phyloP scores from a whole-genome alignment of 495 filamentous ascomycete genomes.

The Podospora fimiseda region DNA sequence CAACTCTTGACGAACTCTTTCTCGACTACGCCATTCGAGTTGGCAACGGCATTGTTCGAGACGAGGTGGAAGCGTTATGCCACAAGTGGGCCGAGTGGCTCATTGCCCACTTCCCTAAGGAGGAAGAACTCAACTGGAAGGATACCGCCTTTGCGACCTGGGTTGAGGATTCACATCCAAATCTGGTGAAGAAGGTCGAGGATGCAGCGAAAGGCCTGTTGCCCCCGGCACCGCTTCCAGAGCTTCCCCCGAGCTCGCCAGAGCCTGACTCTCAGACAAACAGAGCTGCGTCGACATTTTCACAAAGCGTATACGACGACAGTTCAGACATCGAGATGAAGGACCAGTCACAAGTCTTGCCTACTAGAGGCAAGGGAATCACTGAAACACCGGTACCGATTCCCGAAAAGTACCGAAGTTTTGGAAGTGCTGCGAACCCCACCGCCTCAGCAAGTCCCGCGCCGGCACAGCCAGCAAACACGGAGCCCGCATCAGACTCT shows the following conservation, averaged over 20 bases:
- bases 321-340: conserved; percentile 9
- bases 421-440: neutral
- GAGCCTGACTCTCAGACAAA: neutral
- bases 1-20: conserved; percentile 29
- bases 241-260: neutral
- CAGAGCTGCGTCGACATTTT: conserved; percentile 8
- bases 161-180: conserved; percentile 25
- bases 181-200: conserved; percentile 11
- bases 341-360: conserved; percentile 8
- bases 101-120: conserved; percentile 37
- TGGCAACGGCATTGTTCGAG: conserved; percentile 35
- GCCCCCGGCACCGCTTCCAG: conserved; percentile 2
- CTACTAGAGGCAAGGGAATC: conserved; percentile 5
- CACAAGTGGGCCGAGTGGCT: conserved; percentile 35
- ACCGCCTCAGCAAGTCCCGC: neutral
- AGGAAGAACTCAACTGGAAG: conserved; percentile 23
- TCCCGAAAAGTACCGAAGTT: conserved; percentile 11
- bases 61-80: conserved; percentile 33
- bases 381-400: conserved; percentile 15
- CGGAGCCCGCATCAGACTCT: conserved; percentile 2
- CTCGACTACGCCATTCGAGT: conserved; percentile 36
- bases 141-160: conserved; percentile 32
- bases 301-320: conserved; percentile 8
- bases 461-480: too few species aligned
- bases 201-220: conserved; percentile 9